Conservation (phyloP, 441 rosid genomes). For the Pelargonium australe region DNA sequence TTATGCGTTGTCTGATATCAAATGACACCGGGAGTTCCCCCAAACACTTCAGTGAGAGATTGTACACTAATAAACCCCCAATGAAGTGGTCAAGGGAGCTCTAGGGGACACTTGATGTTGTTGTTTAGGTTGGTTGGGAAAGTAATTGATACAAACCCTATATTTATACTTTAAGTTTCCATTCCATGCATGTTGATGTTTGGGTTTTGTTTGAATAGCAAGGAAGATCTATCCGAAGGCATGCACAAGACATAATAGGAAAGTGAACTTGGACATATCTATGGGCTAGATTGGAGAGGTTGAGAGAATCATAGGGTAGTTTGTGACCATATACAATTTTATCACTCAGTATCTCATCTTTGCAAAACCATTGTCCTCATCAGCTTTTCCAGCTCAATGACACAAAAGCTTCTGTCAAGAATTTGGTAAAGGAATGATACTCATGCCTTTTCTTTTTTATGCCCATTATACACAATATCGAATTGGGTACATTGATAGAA, state of each 20-base stretch:
- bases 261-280: conserved; percentile 24
- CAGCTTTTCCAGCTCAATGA: neutral
- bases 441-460: neutral
- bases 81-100: neutral
- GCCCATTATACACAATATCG: neutral
- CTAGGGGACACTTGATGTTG: neutral
- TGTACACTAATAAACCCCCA: neutral
- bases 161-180: conserved; percentile 14
- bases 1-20: neutral
- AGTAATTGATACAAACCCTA: neutral
- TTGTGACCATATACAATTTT: conserved; percentile 6
- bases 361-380: neutral
- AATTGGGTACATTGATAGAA: neutral
- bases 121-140: conserved; percentile 2
- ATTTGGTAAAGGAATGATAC: neutral
- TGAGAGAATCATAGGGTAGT: conserved; percentile 2
- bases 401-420: neutral
- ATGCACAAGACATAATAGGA: neutral
- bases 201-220: neutral
- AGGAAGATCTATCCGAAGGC: too few species aligned
- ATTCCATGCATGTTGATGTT: neutral
- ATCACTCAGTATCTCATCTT: neutral
- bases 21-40: neutral
- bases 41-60: conserved; percentile 4
- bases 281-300: conserved; percentile 13